These are phyloP conservation scores for Scedosporium boydii DNA, from an alignment of 2,329 filamentous ascomycete genomes.

Conservation along the genomic window DNA sequence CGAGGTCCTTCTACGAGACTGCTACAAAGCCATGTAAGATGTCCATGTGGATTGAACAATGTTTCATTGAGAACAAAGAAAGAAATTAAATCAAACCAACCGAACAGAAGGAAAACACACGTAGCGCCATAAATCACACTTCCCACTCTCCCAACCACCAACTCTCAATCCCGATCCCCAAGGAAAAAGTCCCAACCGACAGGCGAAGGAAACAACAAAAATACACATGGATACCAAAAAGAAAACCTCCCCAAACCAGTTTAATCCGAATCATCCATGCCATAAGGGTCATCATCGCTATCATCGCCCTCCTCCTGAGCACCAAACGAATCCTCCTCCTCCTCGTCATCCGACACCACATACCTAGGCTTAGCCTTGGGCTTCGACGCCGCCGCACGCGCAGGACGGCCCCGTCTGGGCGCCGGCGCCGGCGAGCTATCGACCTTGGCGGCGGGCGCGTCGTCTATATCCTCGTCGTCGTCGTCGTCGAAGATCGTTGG, in stretches of 20 bases:
- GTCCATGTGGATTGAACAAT: too few relatives aligned
- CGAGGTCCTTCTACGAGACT: too few relatives aligned
- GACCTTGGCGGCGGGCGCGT: conserved; percentile 11
- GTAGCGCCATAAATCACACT: too few relatives aligned
- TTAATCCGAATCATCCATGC: conserved; percentile 33
- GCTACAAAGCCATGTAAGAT: too few relatives aligned
- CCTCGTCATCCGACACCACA: conserved; percentile 19
- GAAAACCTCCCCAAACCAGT: background rate
- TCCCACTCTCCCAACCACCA: background rate
- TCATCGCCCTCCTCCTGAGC: conserved; percentile 23
- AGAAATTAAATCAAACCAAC: too few relatives aligned
- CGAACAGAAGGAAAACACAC: too few relatives aligned
- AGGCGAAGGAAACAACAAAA: conserved; percentile 6
- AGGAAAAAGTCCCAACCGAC: background rate
- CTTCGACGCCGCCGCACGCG: conserved; percentile 34
- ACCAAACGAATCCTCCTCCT: conserved; percentile 25
- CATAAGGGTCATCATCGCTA: conserved; percentile 38
- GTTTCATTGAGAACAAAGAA: too few relatives aligned
- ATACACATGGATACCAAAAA: background rate
- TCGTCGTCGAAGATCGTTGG: conserved; percentile 23
- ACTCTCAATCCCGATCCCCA: background rate
- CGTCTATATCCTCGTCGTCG: conserved; percentile 29
- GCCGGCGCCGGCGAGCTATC: conserved; percentile 30
- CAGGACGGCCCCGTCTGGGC: conserved; percentile 30
- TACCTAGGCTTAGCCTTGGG: conserved; percentile 25